These are phyloP conservation scores for Fusarium penzigii DNA, from an alignment of 2,329 filamentous ascomycete species.

Conservation along the genomic window DNA sequence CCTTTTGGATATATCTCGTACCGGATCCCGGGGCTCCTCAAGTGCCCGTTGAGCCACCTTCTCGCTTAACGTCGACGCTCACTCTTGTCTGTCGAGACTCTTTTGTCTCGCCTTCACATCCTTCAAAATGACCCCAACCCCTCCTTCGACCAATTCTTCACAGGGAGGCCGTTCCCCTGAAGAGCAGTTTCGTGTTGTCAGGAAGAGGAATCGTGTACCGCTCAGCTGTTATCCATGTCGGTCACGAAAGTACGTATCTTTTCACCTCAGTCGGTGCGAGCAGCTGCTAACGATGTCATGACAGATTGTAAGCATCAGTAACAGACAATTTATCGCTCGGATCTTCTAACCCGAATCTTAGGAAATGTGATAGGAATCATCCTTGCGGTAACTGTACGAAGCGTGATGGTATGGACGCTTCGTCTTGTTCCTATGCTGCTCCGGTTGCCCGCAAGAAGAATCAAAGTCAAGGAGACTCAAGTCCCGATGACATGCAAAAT, in stretches of 20 bases:
- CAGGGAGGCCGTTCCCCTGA: conserved; percentile 78
- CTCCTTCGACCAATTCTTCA: conserved; percentile 76
- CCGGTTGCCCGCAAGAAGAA: conserved; percentile 72
- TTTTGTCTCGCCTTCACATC: conserved; percentile 20
- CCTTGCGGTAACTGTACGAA: conserved; percentile 96
- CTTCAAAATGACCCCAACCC: conserved; percentile 69
- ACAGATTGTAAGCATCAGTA: conserved; percentile 38
- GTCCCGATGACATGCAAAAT: conserved; percentile 96
- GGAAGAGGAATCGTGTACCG: conserved; percentile 89
- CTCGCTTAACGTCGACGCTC: conserved; percentile 12
- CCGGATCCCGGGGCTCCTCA: conserved; percentile 19
- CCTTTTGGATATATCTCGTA: conserved; percentile 29
- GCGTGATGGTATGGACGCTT: conserved; percentile 78
- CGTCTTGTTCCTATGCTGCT: conserved; percentile 82
- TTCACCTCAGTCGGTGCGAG: conserved; percentile 10
- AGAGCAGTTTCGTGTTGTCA: conserved; percentile 81
- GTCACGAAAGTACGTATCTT: conserved; percentile 76
- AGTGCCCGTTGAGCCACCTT: conserved; percentile 14
- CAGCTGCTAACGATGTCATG: conserved; percentile 34
- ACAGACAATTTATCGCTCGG: not conserved
- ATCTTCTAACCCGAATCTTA: conserved; percentile 30
- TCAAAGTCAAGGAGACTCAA: conserved; percentile 60
- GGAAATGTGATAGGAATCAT: conserved; percentile 90
- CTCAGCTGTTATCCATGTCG: conserved; percentile 90
- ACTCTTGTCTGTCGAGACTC: conserved; percentile 24